Conservation (phyloP, 352 stramenopile species). For the Saprolegnia parasitica region DNA sequence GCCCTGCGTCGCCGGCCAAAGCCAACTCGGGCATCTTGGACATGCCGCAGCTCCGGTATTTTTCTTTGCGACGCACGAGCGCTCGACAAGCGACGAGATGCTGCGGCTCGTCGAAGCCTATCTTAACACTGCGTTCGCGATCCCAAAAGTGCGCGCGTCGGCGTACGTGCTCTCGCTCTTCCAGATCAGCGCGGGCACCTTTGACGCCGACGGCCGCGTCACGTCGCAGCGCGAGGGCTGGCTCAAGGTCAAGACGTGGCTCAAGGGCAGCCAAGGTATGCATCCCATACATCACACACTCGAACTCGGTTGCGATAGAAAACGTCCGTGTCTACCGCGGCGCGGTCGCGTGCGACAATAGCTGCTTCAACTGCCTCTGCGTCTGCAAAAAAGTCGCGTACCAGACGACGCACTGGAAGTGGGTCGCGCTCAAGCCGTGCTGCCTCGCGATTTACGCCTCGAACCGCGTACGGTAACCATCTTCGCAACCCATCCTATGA, state of each 20-base stretch:
- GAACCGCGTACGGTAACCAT: slow-evolving; percentile 38
- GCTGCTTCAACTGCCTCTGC: slow-evolving; percentile 88
- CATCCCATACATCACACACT: background rate
- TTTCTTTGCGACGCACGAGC: slow-evolving; percentile 71
- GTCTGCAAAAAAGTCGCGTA: slow-evolving; percentile 82
- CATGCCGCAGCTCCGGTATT: slow-evolving; percentile 67
- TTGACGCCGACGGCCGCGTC: slow-evolving; percentile 75
- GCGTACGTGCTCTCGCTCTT: slow-evolving; percentile 71
- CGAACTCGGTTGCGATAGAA: slow-evolving; percentile 32
- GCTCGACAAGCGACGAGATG: slow-evolving; percentile 71
- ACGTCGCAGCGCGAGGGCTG: slow-evolving; percentile 78
- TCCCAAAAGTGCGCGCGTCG: slow-evolving; percentile 58
- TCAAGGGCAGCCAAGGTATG: slow-evolving; percentile 62
- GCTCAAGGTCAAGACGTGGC: slow-evolving; percentile 76
- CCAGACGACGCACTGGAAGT: slow-evolving; percentile 73
- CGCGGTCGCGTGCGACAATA: slow-evolving; percentile 73
- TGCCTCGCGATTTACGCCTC: slow-evolving; percentile 77
- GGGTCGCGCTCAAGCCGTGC: slow-evolving; percentile 77
- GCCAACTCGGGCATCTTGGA: background rate
- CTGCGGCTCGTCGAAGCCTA: slow-evolving; percentile 70
- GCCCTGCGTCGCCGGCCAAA: slow-evolving; percentile 20
- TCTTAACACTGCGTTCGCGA: slow-evolving; percentile 57
- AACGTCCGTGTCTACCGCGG: slow-evolving; percentile 81
- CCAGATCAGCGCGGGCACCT: slow-evolving; percentile 80
- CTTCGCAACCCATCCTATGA: background rate